Conservation (phyloP, 495 filamentous ascomycete species). For the Tuber calosporum region DNA sequence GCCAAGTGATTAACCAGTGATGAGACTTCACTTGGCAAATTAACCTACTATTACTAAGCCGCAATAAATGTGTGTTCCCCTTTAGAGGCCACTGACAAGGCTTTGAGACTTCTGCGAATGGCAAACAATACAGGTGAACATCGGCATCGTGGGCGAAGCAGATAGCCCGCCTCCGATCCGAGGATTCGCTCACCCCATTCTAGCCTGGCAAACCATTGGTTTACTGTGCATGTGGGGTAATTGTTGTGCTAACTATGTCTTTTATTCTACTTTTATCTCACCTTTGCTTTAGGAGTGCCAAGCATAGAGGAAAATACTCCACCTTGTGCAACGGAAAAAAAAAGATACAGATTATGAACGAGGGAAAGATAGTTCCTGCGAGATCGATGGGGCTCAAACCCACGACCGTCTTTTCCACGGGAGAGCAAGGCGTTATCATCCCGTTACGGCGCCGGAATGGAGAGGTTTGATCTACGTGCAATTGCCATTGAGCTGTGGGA, state of each 20-base stretch:
- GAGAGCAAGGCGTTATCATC: constrained; percentile 33
- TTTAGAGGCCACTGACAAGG: too few relatives aligned
- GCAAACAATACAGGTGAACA: constrained; percentile 42
- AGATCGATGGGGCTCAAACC: constrained; percentile 22
- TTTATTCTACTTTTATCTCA: background rate
- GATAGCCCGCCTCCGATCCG: background rate
- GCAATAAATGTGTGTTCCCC: too few relatives aligned
- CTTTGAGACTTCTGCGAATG: too few relatives aligned
- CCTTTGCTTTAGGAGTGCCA: background rate
- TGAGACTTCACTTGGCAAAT: too few relatives aligned
- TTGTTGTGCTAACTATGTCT: background rate
- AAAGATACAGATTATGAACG: background rate
- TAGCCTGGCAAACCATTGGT: background rate
- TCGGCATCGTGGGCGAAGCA: constrained; percentile 45
- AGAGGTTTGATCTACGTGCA: background rate
- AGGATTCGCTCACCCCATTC: background rate
- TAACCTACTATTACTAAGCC: too few relatives aligned
- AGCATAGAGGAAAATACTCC: background rate
- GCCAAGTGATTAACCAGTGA: too few relatives aligned
- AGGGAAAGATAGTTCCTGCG: background rate
- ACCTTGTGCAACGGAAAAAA: background rate
- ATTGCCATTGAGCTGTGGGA: background rate
- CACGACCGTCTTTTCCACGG: constrained; percentile 26
- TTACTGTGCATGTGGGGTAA: background rate
- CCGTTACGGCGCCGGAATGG: constrained; percentile 16